phyloP scores from a whole-genome alignment of 2,329 filamentous ascomycete species.

The Bertia moriformis region DNA sequence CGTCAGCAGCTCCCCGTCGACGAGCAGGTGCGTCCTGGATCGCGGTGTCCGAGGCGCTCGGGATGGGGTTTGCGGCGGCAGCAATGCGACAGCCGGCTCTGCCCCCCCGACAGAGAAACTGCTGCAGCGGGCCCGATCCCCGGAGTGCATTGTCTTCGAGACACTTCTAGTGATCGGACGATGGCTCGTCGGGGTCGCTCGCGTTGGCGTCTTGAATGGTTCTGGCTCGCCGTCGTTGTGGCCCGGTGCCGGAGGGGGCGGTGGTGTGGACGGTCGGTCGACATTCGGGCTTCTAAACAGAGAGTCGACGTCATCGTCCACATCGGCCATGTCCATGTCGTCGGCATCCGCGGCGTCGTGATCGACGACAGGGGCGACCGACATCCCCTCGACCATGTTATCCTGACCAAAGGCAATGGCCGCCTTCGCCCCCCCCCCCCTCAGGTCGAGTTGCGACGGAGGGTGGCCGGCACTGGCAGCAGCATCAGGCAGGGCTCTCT shows the following conservation, averaged over 20 bases:
- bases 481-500: conserved; percentile 37
- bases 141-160: neutral
- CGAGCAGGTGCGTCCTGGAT: neutral
- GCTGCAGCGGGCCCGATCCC: neutral
- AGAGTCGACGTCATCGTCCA: neutral
- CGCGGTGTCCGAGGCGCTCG: neutral
- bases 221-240: neutral
- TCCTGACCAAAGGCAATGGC: neutral
- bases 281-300: neutral
- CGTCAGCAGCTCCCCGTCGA: neutral
- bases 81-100: neutral
- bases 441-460: neutral
- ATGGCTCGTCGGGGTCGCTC: neutral
- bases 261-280: neutral
- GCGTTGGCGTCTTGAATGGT: neutral
- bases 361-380: too few species aligned
- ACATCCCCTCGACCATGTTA: too few species aligned
- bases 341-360: neutral
- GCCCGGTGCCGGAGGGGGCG: too few species aligned
- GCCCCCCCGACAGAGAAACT: too few species aligned
- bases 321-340: neutral
- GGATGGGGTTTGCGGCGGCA: neutral
- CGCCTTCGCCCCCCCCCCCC: neutral
- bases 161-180: neutral
- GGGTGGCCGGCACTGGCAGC: conserved; percentile 25